A percentile compares a stretch with the other conserved stretches of the same genome.
phyloP scores from a whole-genome alignment of 2,329 filamentous ascomycete species.

The Talaromyces piceae region DNA sequence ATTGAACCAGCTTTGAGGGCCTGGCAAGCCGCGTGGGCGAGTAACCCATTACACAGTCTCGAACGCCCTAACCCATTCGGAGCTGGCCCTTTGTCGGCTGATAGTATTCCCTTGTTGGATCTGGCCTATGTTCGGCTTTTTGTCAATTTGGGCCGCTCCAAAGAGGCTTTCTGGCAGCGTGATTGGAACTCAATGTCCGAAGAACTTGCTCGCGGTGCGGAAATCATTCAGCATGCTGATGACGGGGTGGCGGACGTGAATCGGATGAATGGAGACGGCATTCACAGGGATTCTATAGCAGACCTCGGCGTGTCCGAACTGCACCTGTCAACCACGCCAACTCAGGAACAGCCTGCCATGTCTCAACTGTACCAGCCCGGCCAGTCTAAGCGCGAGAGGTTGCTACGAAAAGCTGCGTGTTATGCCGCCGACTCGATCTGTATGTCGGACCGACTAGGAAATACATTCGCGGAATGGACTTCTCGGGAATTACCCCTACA shows the following conservation, averaged over 20 bases:
- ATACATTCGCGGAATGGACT: conserved; percentile 76
- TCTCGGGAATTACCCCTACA: conserved; percentile 83
- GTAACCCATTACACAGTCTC: conserved; percentile 74
- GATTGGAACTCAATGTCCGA: conserved; percentile 90
- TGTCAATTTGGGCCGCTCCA: conserved; percentile 84
- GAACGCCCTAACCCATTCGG: conserved; percentile 80
- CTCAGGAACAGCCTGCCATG: conserved; percentile 25
- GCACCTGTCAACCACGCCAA: conserved; percentile 28
- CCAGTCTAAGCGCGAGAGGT: conserved; percentile 67
- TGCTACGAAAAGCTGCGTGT: conserved; percentile 87
- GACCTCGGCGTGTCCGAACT: conserved; percentile 31
- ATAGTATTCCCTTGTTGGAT: conserved; percentile 84
- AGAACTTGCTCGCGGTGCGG: conserved; percentile 70
- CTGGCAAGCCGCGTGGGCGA: conserved; percentile 89
- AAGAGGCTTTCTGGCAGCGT: conserved; percentile 88
- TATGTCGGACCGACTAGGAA: conserved; percentile 78
- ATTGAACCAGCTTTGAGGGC: conserved; percentile 90
- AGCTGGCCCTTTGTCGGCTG: conserved; percentile 73
- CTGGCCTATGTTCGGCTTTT: conserved; percentile 88
- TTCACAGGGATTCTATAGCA: conserved; percentile 28
- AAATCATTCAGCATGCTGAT: conserved; percentile 66
- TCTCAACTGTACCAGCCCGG: conserved; percentile 27
- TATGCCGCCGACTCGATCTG: conserved; percentile 87
- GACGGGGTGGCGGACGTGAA: conserved; percentile 22
- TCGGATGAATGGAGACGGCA: conserved; percentile 13